phyloP scores from a whole-genome alignment of 495 filamentous ascomycete species.

The Daldinia bambusicola region DNA sequence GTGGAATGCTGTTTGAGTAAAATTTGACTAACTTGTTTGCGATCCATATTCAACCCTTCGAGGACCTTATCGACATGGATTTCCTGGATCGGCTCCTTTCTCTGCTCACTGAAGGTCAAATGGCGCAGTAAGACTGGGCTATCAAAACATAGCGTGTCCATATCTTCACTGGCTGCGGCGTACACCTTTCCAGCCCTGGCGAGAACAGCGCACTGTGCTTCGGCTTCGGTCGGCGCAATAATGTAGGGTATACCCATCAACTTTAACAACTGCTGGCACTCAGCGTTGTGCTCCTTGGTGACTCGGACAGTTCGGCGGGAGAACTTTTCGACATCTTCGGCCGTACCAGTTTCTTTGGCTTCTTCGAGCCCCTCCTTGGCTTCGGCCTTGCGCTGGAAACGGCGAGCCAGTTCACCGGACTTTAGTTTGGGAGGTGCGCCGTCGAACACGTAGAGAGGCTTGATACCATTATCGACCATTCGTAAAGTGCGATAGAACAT shows the following conservation, averaged over 20 bases:
- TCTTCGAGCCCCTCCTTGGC: slow-evolving; percentile 89
- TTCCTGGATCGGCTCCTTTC: slow-evolving; percentile 97
- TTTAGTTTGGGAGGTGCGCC: slow-evolving; percentile 96
- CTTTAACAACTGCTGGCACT: slow-evolving; percentile 89
- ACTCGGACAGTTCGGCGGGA: slow-evolving; percentile 92
- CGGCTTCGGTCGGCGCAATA: slow-evolving; percentile 93
- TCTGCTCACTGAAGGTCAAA: slow-evolving; percentile 94
- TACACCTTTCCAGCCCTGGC: slow-evolving; percentile 95
- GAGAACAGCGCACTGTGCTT: slow-evolving; percentile 93
- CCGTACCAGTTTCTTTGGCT: slow-evolving; percentile 96
- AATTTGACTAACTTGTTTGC: slow-evolving; percentile 69
- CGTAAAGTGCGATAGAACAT: slow-evolving; percentile 99
- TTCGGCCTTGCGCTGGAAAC: slow-evolving; percentile 88
- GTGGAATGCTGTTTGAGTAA: not conserved
- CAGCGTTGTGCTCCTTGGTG: slow-evolving; percentile 94
- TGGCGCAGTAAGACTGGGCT: slow-evolving; percentile 90
- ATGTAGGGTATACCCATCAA: slow-evolving; percentile 98
- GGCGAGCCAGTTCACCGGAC: slow-evolving; percentile 93
- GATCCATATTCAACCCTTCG: slow-evolving; percentile 86
- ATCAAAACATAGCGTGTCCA: slow-evolving; percentile 98
- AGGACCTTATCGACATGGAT: slow-evolving; percentile 86
- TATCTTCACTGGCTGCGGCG: slow-evolving; percentile 95
- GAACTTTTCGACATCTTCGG: slow-evolving; percentile 98
- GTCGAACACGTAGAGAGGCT: slow-evolving; percentile 97
- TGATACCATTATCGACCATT: slow-evolving; percentile 98